phyloP scores from a whole-genome alignment of 192 early-diverging fungal species.

The Linnemannia zychae region DNA sequence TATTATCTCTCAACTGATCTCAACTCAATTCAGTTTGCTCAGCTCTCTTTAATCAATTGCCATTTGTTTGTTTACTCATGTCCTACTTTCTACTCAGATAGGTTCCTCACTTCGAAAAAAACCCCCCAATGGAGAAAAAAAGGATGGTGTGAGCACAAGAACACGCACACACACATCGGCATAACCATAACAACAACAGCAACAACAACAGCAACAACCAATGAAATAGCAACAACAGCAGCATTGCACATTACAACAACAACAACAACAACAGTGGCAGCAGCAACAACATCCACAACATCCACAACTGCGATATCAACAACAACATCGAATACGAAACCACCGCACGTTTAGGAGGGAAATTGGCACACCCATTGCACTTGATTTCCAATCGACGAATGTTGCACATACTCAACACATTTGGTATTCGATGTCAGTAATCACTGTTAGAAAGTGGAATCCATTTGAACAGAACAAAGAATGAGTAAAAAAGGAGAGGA shows the following conservation, averaged over 20 bases:
- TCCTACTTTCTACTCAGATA: too few relatives aligned
- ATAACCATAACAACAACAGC: not conserved
- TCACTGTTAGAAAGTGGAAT: not conserved
- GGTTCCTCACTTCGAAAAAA: not conserved
- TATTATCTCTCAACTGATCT: not conserved
- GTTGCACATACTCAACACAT: not conserved
- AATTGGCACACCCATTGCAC: too few relatives aligned
- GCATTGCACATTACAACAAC: too few relatives aligned
- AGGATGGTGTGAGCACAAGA: not conserved
- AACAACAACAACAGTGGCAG: too few relatives aligned
- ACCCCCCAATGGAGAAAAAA: not conserved
- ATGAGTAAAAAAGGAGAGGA: not conserved
- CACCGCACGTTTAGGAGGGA: not conserved
- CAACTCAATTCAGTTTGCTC: not conserved
- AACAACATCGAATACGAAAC: too few relatives aligned
- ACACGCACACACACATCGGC: not conserved
- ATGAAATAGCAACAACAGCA: too few relatives aligned
- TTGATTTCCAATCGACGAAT: not conserved
- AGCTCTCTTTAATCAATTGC: too few relatives aligned
- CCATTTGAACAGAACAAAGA: not conserved
- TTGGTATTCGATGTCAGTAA: not conserved
- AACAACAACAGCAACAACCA: not conserved
- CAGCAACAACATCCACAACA: too few relatives aligned
- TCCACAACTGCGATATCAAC: too few relatives aligned
- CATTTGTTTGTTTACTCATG: too few relatives aligned